Evolutionary conservation across 164 flowering plant species (phyloP).

Genomic region (Magnolia kwangsiensis): DNA sequence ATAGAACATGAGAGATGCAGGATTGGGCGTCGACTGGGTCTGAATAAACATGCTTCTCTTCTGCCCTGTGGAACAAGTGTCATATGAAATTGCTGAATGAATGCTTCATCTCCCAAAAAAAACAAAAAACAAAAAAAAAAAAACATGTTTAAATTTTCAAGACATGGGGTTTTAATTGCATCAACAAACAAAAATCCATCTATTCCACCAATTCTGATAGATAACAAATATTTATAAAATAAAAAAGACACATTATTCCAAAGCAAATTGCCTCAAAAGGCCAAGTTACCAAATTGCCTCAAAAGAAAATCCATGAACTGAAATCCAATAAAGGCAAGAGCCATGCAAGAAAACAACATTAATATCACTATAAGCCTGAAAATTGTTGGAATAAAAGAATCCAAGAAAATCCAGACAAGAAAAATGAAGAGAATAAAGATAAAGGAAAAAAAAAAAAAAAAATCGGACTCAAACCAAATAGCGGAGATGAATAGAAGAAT

Average conservation of each 20-base stretch:
- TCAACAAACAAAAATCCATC: background rate
- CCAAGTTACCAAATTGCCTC: background rate
- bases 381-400: no score
- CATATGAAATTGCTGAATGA: background rate
- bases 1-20: slow-evolving; percentile 86
- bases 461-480: background rate
- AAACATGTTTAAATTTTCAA: no score
- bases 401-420: no score
- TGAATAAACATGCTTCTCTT: slow-evolving; percentile 90
- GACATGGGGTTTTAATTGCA: background rate
- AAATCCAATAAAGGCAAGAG: background rate
- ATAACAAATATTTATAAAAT: no score
- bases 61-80: slow-evolving; percentile 52
- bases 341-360: background rate
- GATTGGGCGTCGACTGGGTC: slow-evolving; percentile 92
- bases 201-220: background rate
- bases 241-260: background rate
- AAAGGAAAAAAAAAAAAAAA: no score
- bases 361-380: background rate
- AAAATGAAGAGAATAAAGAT: background rate
- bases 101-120: background rate
- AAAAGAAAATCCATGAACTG: background rate
- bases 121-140: no score
- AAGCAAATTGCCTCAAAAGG: background rate
- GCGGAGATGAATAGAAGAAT: background rate